These are phyloP conservation scores for Leptographium flavum DNA, from an alignment of 2,329 filamentous ascomycete genomes.

Conservation along the genomic window DNA sequence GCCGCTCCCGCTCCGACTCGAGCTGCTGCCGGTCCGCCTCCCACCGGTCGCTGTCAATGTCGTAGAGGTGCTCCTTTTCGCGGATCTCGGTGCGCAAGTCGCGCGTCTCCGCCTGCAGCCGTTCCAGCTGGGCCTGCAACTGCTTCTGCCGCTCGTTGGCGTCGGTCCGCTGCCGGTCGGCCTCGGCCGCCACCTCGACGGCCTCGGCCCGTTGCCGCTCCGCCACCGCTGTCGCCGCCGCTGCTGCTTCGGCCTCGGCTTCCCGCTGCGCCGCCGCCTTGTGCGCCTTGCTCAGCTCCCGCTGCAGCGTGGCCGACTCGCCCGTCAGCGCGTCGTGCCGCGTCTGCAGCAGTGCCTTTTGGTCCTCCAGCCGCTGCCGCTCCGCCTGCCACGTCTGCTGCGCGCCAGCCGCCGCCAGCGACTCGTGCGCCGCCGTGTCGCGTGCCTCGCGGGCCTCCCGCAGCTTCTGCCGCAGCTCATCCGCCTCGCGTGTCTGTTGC, in stretches of 20 bases:
- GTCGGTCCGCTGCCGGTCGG: conserved; percentile 43
- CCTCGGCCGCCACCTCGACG: conserved; percentile 14
- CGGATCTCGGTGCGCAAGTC: conserved; percentile 49
- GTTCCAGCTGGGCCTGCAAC: conserved; percentile 25
- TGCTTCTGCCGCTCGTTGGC: conserved; percentile 39
- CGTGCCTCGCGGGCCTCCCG: conserved; percentile 29
- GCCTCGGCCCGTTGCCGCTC: conserved; percentile 12
- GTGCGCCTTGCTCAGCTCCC: conserved; percentile 40
- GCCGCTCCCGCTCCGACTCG: conserved; percentile 48
- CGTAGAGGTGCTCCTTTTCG: conserved; percentile 56
- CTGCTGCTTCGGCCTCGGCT: conserved; percentile 20
- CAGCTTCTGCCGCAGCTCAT: conserved; percentile 28
- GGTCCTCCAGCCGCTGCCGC: conserved; percentile 39
- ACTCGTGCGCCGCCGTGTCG: conserved; percentile 22
- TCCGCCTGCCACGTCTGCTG: conserved; percentile 45
- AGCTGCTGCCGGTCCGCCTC: conserved; percentile 50
- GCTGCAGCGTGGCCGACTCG: conserved; percentile 53
- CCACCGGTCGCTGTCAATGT: conserved; percentile 60
- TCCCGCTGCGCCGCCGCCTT: conserved; percentile 32
- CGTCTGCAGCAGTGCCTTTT: conserved; percentile 55
- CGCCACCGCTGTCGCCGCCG: conserved; percentile 16
- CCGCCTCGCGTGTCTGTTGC: conserved; percentile 30
- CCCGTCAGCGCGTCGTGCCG: conserved; percentile 52
- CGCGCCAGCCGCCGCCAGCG: conserved; percentile 29
- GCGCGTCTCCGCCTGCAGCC: conserved; percentile 44